A percentile compares a stretch with the other conserved stretches of the same genome.
Conservation (phyloP, 192 early-diverging fungal species). For the Backusella mclennaniae region DNA sequence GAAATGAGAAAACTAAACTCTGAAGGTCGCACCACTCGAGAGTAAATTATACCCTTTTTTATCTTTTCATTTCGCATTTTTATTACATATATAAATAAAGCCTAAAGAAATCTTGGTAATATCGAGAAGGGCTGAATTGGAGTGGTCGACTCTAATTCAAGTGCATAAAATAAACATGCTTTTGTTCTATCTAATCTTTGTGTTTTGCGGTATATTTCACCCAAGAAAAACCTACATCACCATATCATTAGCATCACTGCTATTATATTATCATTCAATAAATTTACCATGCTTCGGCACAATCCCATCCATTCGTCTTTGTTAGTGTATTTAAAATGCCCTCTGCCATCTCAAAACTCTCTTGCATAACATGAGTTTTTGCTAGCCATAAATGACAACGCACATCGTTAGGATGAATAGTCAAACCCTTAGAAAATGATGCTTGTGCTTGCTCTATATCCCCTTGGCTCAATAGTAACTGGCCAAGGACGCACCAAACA, state of each 20-base stretch:
- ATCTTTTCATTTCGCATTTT: neutral
- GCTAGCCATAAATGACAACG: constrained; percentile 45
- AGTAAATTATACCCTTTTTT: neutral
- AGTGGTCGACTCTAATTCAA: constrained; percentile 52
- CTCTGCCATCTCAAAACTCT: constrained; percentile 49
- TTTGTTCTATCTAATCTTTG: constrained; percentile 45
- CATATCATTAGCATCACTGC: neutral
- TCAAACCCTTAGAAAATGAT: constrained; percentile 50
- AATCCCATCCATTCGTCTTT: constrained; percentile 57
- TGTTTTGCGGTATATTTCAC: constrained; percentile 47
- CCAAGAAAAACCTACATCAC: constrained; percentile 41
- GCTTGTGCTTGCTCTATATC: constrained; percentile 41
- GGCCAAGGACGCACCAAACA: constrained; percentile 56
- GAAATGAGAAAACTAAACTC: constrained; percentile 53
- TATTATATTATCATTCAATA: neutral
- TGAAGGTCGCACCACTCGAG: constrained; percentile 1
- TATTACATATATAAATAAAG: neutral
- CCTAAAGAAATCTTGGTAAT: constrained; percentile 38
- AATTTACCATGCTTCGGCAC: constrained; percentile 58
- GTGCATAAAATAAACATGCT: constrained; percentile 59
- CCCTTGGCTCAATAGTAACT: constrained; percentile 35
- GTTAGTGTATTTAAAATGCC: constrained; percentile 49
- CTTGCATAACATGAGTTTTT: constrained; percentile 42
- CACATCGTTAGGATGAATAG: constrained; percentile 41
- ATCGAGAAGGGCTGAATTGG: constrained; percentile 49